Evolutionary conservation across 345 rosid genomes (phyloP).

Genomic region (Hibiscus syriacus): DNA sequence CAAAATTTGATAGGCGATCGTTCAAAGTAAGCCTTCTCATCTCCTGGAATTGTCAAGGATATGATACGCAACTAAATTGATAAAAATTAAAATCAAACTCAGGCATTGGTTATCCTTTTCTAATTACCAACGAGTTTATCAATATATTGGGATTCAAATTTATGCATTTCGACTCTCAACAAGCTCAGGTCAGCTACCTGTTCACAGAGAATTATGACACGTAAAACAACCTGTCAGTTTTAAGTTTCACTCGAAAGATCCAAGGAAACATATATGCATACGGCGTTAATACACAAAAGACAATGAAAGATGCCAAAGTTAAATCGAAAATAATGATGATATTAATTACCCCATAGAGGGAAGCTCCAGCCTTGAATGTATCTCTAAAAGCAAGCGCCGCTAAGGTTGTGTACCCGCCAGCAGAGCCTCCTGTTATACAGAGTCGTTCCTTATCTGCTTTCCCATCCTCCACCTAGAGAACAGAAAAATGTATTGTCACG

Average conservation of each 20-base stretch:
- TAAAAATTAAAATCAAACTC: neutral
- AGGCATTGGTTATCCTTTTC: neutral
- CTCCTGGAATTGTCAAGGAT: slow-evolving; percentile 39
- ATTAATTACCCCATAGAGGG: slow-evolving; percentile 56
- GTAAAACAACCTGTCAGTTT: slow-evolving; percentile 6
- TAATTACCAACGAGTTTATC: slow-evolving; percentile 90
- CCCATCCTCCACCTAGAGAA: slow-evolving; percentile 62
- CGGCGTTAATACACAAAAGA: neutral
- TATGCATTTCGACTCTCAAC: slow-evolving; percentile 78
- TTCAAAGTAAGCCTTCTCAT: slow-evolving; percentile 59
- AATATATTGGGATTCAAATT: slow-evolving; percentile 77
- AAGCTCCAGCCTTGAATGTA: too few relatives aligned
- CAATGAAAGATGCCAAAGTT: neutral
- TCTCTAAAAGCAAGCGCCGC: too few relatives aligned
- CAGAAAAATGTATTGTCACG: slow-evolving; percentile 13
- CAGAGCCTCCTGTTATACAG: slow-evolving; percentile 96
- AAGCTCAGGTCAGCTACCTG: slow-evolving; percentile 79
- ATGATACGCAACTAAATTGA: slow-evolving; percentile 5
- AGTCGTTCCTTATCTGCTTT: slow-evolving; percentile 66
- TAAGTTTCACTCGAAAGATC: neutral
- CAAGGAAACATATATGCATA: neutral
- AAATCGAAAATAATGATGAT: neutral
- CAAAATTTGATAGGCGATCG: slow-evolving; percentile 86
- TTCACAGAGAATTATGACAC: slow-evolving; percentile 9
- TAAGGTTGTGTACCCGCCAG: slow-evolving; percentile 99